These are phyloP conservation scores for Umbelopsis sp. DNA, from an alignment of 371 early-diverging fungal genomes.

Conservation along the genomic window DNA sequence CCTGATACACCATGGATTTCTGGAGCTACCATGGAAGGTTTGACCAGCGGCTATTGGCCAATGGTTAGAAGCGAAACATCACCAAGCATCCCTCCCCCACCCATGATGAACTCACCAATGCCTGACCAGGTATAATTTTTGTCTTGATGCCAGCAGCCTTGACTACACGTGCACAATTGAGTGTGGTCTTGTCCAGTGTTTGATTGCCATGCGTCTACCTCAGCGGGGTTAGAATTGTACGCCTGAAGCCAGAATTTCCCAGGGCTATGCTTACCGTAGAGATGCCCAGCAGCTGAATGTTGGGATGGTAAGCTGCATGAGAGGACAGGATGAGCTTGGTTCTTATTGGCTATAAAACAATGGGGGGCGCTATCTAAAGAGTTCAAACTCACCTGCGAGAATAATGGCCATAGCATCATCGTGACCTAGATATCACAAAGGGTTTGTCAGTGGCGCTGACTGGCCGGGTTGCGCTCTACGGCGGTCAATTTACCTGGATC, in stretches of 20 bases:
- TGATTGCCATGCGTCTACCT: constrained; percentile 24
- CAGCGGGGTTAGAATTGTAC: constrained; percentile 6
- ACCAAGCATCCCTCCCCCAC: too few relatives aligned
- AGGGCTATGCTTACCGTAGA: constrained; percentile 19
- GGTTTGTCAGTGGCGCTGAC: background rate
- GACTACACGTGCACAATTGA: constrained; percentile 20
- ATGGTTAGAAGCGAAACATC: too few relatives aligned
- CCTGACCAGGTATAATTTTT: constrained; percentile 30
- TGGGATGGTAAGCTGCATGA: constrained; percentile 28
- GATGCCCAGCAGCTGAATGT: constrained; percentile 21
- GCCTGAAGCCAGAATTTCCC: background rate
- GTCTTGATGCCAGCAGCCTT: constrained; percentile 33
- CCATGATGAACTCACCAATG: constrained; percentile 14
- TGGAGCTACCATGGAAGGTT: constrained; percentile 22
- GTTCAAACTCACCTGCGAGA: constrained; percentile 27
- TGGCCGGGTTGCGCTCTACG: too few relatives aligned
- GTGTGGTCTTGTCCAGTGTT: constrained; percentile 22
- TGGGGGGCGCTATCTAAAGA: background rate
- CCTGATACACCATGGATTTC: constrained; percentile 39
- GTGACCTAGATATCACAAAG: constrained; percentile 25
- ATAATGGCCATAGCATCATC: constrained; percentile 48
- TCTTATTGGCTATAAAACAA: constrained; percentile 20
- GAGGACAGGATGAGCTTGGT: constrained; percentile 9
- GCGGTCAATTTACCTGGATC: constrained; percentile 25
- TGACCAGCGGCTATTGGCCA: constrained; percentile 29